Evolutionary conservation across 441 rosid genomes (phyloP).

Genomic region (Jatropha multifida): DNA sequence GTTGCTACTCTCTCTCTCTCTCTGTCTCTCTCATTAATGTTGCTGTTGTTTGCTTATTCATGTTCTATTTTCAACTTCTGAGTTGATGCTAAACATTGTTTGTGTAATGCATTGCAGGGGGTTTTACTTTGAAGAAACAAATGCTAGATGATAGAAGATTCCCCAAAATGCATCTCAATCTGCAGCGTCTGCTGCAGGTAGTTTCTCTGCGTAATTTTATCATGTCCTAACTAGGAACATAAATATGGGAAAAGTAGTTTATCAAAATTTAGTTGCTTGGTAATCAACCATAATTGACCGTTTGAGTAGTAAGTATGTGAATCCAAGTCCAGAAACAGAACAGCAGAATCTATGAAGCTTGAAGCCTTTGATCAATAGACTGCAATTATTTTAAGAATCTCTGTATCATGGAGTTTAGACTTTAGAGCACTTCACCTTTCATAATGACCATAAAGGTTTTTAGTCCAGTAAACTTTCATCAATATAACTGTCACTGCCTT

Average conservation of each 20-base stretch:
- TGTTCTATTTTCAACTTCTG: constrained; percentile 6
- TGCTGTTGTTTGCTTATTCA: constrained; percentile 8
- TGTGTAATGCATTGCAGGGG: constrained; percentile 48
- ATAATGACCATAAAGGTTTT: not conserved
- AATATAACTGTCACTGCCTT: not conserved
- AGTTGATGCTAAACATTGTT: constrained; percentile 10
- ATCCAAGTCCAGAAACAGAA: not conserved
- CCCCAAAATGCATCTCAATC: constrained; percentile 90
- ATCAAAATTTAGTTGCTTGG: constrained; percentile 1
- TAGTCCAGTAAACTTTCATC: not conserved
- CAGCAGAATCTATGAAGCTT: not conserved
- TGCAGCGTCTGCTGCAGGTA: constrained; percentile 95
- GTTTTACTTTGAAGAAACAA: constrained; percentile 83
- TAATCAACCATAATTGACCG: not conserved
- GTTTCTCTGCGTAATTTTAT: constrained; percentile 13
- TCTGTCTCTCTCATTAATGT: not conserved
- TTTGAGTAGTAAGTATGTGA: not conserved
- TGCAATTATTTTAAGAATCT: constrained; percentile 7
- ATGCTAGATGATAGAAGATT: constrained; percentile 93
- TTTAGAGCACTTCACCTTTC: not conserved
- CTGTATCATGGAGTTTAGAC: not conserved
- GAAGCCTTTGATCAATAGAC: not conserved
- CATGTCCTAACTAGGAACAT: not conserved
- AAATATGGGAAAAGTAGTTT: constrained; percentile 3
- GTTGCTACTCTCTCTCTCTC: not conserved